Evolutionary conservation across 768 basidiomycete genomes (phyloP).

Genomic region (Fistulinella prunicolor): DNA sequence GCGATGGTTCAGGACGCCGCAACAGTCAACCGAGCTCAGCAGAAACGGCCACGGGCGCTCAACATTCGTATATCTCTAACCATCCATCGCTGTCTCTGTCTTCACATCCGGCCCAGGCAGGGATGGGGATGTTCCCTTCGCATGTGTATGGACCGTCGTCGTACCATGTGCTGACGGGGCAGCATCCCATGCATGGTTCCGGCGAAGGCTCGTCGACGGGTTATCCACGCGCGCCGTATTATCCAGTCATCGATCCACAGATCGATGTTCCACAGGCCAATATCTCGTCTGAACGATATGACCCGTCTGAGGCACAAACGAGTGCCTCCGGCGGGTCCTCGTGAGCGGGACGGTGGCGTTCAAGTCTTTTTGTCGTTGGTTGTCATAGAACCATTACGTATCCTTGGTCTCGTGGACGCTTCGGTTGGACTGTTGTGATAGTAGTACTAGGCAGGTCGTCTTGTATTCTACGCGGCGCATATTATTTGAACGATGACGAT

Average conservation of each 20-base stretch:
- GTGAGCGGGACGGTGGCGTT: conserved; percentile 8
- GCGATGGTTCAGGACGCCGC: conserved; percentile 13
- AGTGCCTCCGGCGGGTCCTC: conserved; percentile 8
- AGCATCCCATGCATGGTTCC: conserved; percentile 17
- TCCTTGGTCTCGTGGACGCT: not conserved
- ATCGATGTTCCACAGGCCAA: conserved; percentile 31
- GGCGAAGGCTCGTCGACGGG: conserved; percentile 26
- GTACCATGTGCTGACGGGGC: conserved; percentile 29
- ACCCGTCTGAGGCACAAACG: conserved; percentile 20
- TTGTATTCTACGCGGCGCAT: no score
- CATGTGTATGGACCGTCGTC: conserved; percentile 28
- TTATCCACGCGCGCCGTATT: conserved; percentile 32
- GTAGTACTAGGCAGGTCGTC: no score
- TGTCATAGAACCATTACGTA: not conserved
- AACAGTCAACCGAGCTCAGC: conserved; percentile 1
- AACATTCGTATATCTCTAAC: conserved; percentile 14
- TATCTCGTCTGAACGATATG: conserved; percentile 35
- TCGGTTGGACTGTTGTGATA: not conserved
- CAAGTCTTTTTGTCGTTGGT: conserved; percentile 28
- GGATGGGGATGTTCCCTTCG: conserved; percentile 21
- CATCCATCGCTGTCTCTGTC: conserved; percentile 13
- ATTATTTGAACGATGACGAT: no score
- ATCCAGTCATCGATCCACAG: conserved; percentile 41
- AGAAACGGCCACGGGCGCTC: conserved; percentile 4
- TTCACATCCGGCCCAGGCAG: conserved; percentile 15